These are phyloP conservation scores for Naegleria fowleri DNA, from an alignment of 208 protist species.

Conservation along the genomic window DNA sequence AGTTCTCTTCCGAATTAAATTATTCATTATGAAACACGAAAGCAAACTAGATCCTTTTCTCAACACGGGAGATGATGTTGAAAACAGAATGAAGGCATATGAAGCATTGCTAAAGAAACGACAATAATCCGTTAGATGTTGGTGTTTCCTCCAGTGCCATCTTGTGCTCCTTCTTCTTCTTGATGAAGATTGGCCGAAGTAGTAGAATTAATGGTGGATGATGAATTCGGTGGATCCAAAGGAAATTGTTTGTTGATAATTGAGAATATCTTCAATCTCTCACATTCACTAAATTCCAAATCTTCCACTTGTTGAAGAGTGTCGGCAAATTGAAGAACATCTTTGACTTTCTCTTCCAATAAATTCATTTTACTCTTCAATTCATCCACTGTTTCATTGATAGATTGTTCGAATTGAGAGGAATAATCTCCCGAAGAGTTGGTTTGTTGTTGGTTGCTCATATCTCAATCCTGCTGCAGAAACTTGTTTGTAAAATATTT, in stretches of 20 bases:
- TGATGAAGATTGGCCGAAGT: not conserved
- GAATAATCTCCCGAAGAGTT: no score
- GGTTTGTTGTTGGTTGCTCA: no score
- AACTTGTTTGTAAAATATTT: no score
- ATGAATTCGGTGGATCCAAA: not conserved
- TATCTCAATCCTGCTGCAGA: no score
- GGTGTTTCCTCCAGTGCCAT: not conserved
- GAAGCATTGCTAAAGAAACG: not conserved
- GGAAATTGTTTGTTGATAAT: not conserved
- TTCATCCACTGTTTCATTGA: no score
- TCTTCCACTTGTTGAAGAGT: not conserved
- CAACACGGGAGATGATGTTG: not conserved
- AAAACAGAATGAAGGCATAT: not conserved
- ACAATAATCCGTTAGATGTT: not conserved
- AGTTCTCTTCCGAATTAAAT: not conserved
- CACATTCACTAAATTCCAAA: not conserved
- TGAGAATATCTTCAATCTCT: not conserved
- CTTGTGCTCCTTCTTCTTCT: not conserved
- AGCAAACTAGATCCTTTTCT: not conserved
- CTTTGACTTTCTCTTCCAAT: not conserved
- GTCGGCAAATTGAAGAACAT: not conserved
- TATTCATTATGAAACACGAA: not conserved
- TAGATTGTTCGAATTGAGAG: no score
- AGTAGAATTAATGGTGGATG: no score
- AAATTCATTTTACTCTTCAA: not conserved